Evolutionary conservation across 768 basidiomycete genomes (phyloP).

Genomic region (Termitomyces sp.): DNA sequence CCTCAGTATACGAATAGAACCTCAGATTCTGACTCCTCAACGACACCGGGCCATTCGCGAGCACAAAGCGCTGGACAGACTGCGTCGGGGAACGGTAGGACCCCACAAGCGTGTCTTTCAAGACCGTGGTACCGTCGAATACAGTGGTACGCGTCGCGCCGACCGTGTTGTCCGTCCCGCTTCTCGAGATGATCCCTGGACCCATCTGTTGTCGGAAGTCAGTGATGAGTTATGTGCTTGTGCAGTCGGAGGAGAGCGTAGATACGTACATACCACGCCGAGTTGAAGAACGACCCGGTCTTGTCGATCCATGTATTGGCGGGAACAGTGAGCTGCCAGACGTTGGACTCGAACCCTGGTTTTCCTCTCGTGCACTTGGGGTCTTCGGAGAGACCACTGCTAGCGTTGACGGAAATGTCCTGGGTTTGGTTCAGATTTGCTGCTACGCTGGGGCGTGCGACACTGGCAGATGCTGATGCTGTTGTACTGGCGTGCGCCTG

Average conservation of each 20-base stretch:
- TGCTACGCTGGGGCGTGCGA: too few species aligned
- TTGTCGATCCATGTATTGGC: neutral
- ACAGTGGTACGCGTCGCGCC: constrained; percentile 1
- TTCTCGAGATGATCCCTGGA: constrained; percentile 1
- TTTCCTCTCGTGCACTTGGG: neutral
- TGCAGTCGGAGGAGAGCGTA: neutral
- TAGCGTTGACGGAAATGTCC: too few species aligned
- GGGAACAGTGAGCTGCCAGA: neutral
- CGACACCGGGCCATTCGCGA: neutral
- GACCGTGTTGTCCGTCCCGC: constrained; percentile 9
- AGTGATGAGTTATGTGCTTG: neutral
- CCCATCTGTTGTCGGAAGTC: neutral
- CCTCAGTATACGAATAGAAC: constrained; percentile 4
- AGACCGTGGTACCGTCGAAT: neutral
- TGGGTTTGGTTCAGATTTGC: too few species aligned
- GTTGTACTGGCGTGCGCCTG: too few species aligned
- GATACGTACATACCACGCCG: constrained; percentile 12
- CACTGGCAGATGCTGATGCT: too few species aligned
- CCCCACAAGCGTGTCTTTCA: constrained; percentile 3
- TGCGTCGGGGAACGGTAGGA: neutral
- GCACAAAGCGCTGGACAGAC: neutral
- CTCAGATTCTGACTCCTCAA: neutral
- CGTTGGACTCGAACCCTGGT: neutral
- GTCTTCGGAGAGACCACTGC: neutral
- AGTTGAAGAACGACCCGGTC: constrained; percentile 3